phyloP scores from a whole-genome alignment of 176 grass and related monocot species.

The Oryza brachyantha region DNA sequence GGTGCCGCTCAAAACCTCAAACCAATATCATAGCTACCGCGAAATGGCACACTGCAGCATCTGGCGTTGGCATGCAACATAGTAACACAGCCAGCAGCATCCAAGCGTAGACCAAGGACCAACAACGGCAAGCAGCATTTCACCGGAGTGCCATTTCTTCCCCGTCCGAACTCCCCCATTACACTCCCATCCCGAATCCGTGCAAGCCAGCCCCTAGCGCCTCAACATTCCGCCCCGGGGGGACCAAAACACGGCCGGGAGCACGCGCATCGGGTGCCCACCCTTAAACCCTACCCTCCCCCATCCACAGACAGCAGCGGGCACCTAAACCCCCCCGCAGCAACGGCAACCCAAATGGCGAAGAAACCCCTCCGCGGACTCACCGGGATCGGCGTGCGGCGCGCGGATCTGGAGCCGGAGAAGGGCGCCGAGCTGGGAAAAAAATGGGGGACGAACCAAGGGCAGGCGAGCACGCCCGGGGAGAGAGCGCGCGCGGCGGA shows the following conservation, averaged over 20 bases:
- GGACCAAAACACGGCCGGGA: neutral
- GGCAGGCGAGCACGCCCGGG: too few relatives aligned
- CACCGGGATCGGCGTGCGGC: neutral
- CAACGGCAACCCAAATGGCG: neutral
- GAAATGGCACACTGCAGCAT: neutral
- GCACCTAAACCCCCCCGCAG: neutral
- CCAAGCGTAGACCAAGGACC: neutral
- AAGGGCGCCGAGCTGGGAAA: constrained; percentile 12
- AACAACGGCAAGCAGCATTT: constrained; percentile 11
- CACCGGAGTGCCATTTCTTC: neutral
- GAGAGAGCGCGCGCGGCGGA: neutral
- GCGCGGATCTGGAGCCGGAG: constrained; percentile 33
- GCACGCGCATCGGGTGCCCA: neutral
- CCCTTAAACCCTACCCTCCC: constrained; percentile 48
- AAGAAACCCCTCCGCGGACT: neutral
- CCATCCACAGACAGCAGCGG: neutral
- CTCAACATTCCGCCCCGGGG: neutral
- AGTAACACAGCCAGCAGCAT: neutral
- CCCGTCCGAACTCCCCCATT: neutral
- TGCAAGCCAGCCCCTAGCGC: neutral
- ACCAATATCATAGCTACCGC: neutral
- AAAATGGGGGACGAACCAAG: neutral
- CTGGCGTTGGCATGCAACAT: neutral
- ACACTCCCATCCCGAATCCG: neutral
- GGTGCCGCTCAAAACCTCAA: neutral